Percentiles rank a stretch among this genome's conserved stretches.
phyloP scores from a whole-genome alignment of 768 basidiomycete species.

The Suillus decipiens region DNA sequence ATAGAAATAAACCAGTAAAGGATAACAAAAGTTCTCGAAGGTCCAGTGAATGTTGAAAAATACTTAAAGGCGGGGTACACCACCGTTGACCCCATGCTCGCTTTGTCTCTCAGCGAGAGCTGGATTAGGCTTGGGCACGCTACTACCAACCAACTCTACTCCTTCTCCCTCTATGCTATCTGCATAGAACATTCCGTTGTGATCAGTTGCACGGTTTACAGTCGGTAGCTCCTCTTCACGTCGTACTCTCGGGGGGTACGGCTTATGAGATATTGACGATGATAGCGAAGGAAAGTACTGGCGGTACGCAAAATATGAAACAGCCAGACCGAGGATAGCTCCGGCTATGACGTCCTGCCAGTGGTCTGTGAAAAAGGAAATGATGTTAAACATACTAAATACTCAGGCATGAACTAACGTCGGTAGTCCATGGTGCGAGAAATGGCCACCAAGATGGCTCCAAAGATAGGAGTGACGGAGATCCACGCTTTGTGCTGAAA shows the following conservation, averaged over 20 bases:
- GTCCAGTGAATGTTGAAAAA: slow-evolving; percentile 1
- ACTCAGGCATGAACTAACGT: slow-evolving; percentile 47
- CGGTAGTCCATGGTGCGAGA: slow-evolving; percentile 92
- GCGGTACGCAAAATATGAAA: slow-evolving; percentile 77
- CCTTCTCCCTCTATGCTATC: slow-evolving; percentile 25
- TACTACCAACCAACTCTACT: slow-evolving; percentile 27
- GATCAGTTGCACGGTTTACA: slow-evolving; percentile 15
- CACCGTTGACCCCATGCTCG: slow-evolving; percentile 27
- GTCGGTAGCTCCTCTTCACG: slow-evolving; percentile 49
- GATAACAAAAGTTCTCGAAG: background rate
- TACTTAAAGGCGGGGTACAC: slow-evolving; percentile 13
- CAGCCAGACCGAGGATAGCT: slow-evolving; percentile 65
- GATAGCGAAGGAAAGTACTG: slow-evolving; percentile 82
- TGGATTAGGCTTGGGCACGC: slow-evolving; percentile 16
- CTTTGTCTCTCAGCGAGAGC: slow-evolving; percentile 29
- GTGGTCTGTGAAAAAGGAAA: slow-evolving; percentile 56
- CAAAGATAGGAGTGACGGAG: slow-evolving; percentile 72
- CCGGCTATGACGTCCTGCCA: slow-evolving; percentile 92
- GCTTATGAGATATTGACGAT: slow-evolving; percentile 63
- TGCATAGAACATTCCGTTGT: slow-evolving; percentile 16
- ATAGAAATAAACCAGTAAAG: background rate
- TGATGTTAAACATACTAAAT: slow-evolving; percentile 10
- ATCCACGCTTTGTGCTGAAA: slow-evolving; percentile 80
- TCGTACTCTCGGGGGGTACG: slow-evolving; percentile 67
- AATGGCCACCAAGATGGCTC: slow-evolving; percentile 76